Evolutionary conservation across 192 early-diverging fungal species (phyloP).

Genomic region (Obelidium mucronatum): DNA sequence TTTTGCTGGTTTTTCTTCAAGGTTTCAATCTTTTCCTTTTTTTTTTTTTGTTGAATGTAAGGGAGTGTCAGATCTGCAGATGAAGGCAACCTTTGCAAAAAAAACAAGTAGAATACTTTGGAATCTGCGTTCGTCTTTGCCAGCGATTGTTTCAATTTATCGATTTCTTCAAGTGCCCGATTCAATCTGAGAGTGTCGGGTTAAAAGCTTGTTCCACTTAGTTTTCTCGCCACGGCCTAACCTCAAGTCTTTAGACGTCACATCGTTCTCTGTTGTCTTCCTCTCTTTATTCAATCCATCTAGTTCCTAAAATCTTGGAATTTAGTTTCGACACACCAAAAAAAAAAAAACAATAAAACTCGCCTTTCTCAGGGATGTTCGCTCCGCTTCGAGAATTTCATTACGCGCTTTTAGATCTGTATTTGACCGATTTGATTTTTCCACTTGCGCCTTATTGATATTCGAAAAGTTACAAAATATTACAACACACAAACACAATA

Average conservation of each 20-base stretch:
- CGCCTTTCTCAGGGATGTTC: conserved; percentile 47
- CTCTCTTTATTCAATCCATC: conserved; percentile 36
- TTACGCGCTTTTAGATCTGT: conserved; percentile 36
- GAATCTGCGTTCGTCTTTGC: conserved; percentile 36
- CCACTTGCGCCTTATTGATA: conserved; percentile 41
- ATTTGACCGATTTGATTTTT: conserved; percentile 43
- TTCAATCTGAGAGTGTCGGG: conserved; percentile 60
- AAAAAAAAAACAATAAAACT: neutral
- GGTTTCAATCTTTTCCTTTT: conserved; percentile 30
- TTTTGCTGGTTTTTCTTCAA: conserved; percentile 42
- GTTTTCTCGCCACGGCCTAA: too few species aligned
- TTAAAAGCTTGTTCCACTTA: too few species aligned
- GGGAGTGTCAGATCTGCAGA: too few species aligned
- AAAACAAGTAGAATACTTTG: too few species aligned
- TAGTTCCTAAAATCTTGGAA: conserved; percentile 44
- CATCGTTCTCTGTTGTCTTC: conserved; percentile 44
- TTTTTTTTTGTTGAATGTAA: too few species aligned
- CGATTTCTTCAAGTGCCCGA: conserved; percentile 60
- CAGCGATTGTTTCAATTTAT: conserved; percentile 42
- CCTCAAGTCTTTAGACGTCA: conserved; percentile 55
- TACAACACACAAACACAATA: too few species aligned
- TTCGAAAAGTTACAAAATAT: conserved; percentile 4
- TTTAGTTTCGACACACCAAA: neutral
- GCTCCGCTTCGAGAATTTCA: conserved; percentile 47
- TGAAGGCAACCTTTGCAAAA: too few species aligned